Evolutionary conservation across 164 flowering plant genomes (phyloP).

Genomic region (Tetrastigma voinierianum): DNA sequence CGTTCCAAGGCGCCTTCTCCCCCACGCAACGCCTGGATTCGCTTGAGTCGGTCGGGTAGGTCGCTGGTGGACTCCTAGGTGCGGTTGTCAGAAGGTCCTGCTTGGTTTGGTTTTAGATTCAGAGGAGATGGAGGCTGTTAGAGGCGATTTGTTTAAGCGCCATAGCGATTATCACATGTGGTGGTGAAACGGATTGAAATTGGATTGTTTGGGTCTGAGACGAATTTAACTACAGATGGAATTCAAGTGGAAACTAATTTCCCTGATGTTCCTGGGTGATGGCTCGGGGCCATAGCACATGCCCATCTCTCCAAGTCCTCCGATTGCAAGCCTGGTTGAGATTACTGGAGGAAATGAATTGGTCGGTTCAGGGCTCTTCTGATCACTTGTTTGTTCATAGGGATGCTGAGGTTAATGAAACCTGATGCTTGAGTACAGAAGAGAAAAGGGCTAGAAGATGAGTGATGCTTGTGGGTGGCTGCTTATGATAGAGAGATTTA

Average conservation of each 20-base stretch:
- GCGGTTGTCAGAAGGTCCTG: constrained; percentile 50
- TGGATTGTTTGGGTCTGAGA: constrained; percentile 83
- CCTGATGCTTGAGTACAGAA: constrained; percentile 72
- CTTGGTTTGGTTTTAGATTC: constrained; percentile 55
- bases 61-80: constrained; percentile 95
- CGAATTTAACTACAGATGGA: constrained; percentile 45
- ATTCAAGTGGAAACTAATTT: constrained; percentile 31
- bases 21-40: constrained; percentile 60
- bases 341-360: constrained; percentile 36
- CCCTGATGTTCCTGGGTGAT: constrained; percentile 86
- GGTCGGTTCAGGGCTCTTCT: constrained; percentile 31
- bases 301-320: constrained; percentile 61
- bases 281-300: constrained; percentile 94
- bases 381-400: constrained; percentile 85
- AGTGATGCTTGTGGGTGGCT: constrained; percentile 30
- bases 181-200: constrained; percentile 58
- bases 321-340: constrained; percentile 45
- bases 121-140: constrained; percentile 35
- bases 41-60: constrained; percentile 88
- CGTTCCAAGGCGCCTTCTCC: constrained; percentile 62
- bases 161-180: constrained; percentile 66
- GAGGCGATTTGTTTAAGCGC: constrained; percentile 65
- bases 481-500: constrained; percentile 44
- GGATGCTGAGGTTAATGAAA: constrained; percentile 74
- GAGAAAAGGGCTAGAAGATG: constrained; percentile 80